Evolutionary conservation across 2,329 filamentous ascomycete genomes (phyloP), one percentile per base, ranked within the genome.

Genomic region (Aspergillus calidoustus): DNA sequence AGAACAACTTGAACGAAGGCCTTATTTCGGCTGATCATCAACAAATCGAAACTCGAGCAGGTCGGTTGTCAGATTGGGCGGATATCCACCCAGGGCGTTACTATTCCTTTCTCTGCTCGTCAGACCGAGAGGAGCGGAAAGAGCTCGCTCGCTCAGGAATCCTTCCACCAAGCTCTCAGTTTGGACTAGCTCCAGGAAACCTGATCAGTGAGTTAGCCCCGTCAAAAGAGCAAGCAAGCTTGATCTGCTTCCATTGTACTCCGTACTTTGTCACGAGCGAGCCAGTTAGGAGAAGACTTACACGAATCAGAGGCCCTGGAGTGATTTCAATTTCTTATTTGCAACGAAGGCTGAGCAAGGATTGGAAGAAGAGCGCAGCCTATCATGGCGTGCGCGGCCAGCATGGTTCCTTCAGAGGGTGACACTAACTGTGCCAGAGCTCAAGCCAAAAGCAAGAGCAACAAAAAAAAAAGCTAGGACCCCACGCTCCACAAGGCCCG

Each of bases 261-360:
- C 67, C 28, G 67, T 68, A 67, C 66, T 69, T 68, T 69, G 66
- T 67, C 64, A 69, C 63, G 60, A 62, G 59, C 61, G 60, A 65
- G 63, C 54, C 44, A 31, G 57, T 62, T 51, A 64, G 62, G 59
- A 62, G 56, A 58, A 15, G 22, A n/a, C 7, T 50, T 17, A 48
- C 51, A 23, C 66, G 57, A 69, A 69, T 68, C 55, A 61, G 25
- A 57, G 28, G 57, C 19, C 23, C 46, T 49, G 54, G 49, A 52
- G 49, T 54, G 62, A 69, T 65, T 68, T 57, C 64, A 66, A 65
- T 69, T 66, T 65, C 57, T 57, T 61, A 59, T 62, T 57, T 46
- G 57, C 54, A 49, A 57, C 53, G 57, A 60, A 53, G 58, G 48
- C 52, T 57, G 51, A 54, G 50, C 61, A 51, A 57, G 60, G 60